Evolutionary conservation across 768 basidiomycete genomes (phyloP).

Genomic region (Nevesoporus exiguus): DNA sequence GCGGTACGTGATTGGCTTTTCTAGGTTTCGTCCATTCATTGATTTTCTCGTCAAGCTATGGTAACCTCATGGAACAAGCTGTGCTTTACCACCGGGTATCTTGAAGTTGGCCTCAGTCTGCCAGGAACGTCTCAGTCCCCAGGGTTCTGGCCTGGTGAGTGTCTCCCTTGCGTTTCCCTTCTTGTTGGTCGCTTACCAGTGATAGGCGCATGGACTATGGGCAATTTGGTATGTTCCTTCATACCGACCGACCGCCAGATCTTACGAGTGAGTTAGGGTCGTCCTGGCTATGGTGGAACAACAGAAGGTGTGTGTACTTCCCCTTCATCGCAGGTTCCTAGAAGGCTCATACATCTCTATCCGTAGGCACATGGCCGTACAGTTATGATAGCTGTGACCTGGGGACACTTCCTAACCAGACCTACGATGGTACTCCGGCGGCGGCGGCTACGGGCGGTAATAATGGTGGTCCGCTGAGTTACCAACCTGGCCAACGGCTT

Average conservation of each 20-base stretch:
- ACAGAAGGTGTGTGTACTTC: conserved; percentile 58
- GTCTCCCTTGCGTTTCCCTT: conserved; percentile 22
- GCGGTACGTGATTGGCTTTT: conserved; percentile 45
- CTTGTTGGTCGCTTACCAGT: conserved; percentile 1
- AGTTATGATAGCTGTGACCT: conserved; percentile 82
- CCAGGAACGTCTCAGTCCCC: conserved; percentile 59
- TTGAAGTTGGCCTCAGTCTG: conserved; percentile 78
- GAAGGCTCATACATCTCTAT: conserved; percentile 4
- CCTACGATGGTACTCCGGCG: conserved; percentile 55
- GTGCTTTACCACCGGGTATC: conserved; percentile 90
- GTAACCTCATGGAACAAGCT: conserved; percentile 90
- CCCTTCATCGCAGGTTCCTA: neutral
- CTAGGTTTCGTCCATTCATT: neutral
- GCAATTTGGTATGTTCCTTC: conserved; percentile 46
- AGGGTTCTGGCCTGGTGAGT: conserved; percentile 83
- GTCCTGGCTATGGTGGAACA: conserved; percentile 87
- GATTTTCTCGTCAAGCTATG: conserved; percentile 46
- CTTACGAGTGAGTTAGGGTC: conserved; percentile 46
- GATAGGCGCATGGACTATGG: conserved; percentile 70
- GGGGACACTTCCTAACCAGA: conserved; percentile 85
- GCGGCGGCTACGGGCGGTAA: conserved; percentile 52
- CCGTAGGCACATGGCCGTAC: conserved; percentile 64
- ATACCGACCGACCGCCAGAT: neutral
- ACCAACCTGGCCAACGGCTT: conserved; percentile 80
- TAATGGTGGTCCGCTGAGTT: conserved; percentile 59